Evolutionary conservation across 164 flowering plant species (phyloP).

Genomic region (Liquidambar formosana): DNA sequence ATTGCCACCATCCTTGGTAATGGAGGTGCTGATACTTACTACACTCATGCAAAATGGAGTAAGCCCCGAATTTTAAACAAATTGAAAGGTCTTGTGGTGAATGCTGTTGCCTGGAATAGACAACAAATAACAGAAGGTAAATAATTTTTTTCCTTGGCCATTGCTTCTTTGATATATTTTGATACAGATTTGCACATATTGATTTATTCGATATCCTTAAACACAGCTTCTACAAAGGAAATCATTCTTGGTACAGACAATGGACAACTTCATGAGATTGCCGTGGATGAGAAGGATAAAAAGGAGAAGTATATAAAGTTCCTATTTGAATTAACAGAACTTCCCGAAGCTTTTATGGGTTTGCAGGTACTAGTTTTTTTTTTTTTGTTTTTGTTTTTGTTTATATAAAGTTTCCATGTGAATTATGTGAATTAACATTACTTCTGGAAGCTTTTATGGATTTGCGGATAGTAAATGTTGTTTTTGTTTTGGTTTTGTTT

Average conservation of each 20-base stretch:
- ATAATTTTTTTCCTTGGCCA: not conserved
- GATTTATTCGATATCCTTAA: slow-evolving; percentile 4
- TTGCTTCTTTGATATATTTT: not conserved
- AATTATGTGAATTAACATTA: slow-evolving; percentile 75
- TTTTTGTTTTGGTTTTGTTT: slow-evolving; percentile 1
- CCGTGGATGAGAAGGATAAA: slow-evolving; percentile 96
- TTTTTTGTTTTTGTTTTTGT: not conserved
- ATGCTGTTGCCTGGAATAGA: slow-evolving; percentile 94
- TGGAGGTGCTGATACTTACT: slow-evolving; percentile 82
- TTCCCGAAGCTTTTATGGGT: slow-evolving; percentile 93
- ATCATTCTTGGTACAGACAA: slow-evolving; percentile 84
- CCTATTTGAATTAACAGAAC: slow-evolving; percentile 74
- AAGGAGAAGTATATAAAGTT: slow-evolving; percentile 88
- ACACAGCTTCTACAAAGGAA: slow-evolving; percentile 86
- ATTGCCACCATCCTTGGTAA: slow-evolving; percentile 73
- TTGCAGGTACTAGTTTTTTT: slow-evolving; percentile 64
- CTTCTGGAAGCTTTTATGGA: slow-evolving; percentile 95
- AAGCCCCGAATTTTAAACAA: slow-evolving; percentile 76
- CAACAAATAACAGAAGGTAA: slow-evolving; percentile 95
- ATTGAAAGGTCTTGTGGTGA: slow-evolving; percentile 81
- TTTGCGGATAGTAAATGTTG: slow-evolving; percentile 67
- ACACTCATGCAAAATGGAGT: slow-evolving; percentile 94
- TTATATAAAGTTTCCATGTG: slow-evolving; percentile 72
- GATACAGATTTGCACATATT: not conserved
- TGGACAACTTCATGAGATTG: slow-evolving; percentile 89